These are phyloP conservation scores for Scopulariopsis brevicaulis DNA, from an alignment of 2,329 filamentous ascomycete species.

Conservation along the genomic window DNA sequence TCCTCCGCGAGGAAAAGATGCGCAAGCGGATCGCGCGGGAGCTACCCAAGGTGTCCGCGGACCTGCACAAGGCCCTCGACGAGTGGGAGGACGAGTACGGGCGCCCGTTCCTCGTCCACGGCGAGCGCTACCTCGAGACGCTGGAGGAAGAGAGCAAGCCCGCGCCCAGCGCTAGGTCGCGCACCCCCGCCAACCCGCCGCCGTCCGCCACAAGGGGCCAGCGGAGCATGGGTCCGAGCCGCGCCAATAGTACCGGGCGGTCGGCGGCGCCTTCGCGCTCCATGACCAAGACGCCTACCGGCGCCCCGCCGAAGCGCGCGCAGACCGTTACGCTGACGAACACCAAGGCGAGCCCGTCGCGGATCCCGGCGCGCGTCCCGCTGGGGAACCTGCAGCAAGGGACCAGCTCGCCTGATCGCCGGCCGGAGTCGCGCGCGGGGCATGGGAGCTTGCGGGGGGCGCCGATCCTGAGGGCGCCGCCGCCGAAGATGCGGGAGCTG, in stretches of 20 bases:
- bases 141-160: slow-evolving; percentile 52
- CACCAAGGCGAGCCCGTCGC: slow-evolving; percentile 43
- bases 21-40: slow-evolving; percentile 95
- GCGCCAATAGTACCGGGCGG: slow-evolving; percentile 14
- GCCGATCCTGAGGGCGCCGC: slow-evolving; percentile 52
- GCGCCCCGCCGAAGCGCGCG: neutral
- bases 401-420: slow-evolving; percentile 73
- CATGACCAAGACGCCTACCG: slow-evolving; percentile 43
- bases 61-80: slow-evolving; percentile 74
- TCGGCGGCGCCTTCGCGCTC: slow-evolving; percentile 24
- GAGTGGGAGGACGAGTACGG: slow-evolving; percentile 91
- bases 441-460: slow-evolving; percentile 37
- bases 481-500: slow-evolving; percentile 87
- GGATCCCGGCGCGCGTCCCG: slow-evolving; percentile 59
- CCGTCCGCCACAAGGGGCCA: slow-evolving; percentile 27
- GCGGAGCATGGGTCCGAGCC: slow-evolving; percentile 4
- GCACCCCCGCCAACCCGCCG: slow-evolving; percentile 59
- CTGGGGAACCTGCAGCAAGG: slow-evolving; percentile 59
- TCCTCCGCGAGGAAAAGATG: slow-evolving; percentile 96
- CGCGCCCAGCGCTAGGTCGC: slow-evolving; percentile 50
- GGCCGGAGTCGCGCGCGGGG: slow-evolving; percentile 25
- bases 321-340: slow-evolving; percentile 13
- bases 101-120: slow-evolving; percentile 84
- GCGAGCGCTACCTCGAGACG: slow-evolving; percentile 79
- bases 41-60: slow-evolving; percentile 76